Evolutionary conservation across 1,139 yeast species (phyloP), one percentile per base, ranked within the genome.

Genomic region (Candida buenavistaensis): DNA sequence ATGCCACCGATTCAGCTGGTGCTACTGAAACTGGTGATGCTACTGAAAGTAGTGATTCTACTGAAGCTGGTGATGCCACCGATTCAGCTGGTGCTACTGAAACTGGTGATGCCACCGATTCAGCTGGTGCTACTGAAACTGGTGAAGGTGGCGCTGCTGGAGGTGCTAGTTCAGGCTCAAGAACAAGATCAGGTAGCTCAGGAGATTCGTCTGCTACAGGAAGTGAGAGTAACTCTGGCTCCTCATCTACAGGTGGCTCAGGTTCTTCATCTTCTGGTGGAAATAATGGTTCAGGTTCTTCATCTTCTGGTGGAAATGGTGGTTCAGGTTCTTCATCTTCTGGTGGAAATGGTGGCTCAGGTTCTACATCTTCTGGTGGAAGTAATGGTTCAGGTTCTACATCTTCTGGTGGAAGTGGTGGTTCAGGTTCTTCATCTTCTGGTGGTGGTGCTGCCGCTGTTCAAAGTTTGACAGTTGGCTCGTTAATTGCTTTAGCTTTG

Each of bases 21-120:
- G 31, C 47, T 31, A 37, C 28, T 14, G 35, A 19, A 23, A 35
- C 48, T 16, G 41, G 40, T 23, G 37, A 36, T 34, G 33, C 45
- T 21, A 36, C 34, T 25, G 25, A 41, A 14, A 20, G 10, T 15
- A 16, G 25, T 16, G 33, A 13, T 29, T n/a, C 28, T 6, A 27
- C 20, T 14, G 36, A 14, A 17, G 33, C 32, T 23, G 35, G 27
- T 26, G 23, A 24, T 13, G n/a, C 35, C n/a, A 31, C 23, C 5
- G 33, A 32, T 17, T 26, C 36, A 9, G 28, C 24, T 14, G 17
- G 25, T 19, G 23, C 37, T 16, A 25, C 28, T 30, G 35, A 27
- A 32, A 26, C 33, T 14, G 19, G 28, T 21, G 19, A 30, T 23
- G 37, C 32, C 6, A 14, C 26, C 12, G 28, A 20, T 15, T 23